Conservation (phyloP, 2,329 filamentous ascomycete species). For the Coccinonectria pachysandricola region DNA sequence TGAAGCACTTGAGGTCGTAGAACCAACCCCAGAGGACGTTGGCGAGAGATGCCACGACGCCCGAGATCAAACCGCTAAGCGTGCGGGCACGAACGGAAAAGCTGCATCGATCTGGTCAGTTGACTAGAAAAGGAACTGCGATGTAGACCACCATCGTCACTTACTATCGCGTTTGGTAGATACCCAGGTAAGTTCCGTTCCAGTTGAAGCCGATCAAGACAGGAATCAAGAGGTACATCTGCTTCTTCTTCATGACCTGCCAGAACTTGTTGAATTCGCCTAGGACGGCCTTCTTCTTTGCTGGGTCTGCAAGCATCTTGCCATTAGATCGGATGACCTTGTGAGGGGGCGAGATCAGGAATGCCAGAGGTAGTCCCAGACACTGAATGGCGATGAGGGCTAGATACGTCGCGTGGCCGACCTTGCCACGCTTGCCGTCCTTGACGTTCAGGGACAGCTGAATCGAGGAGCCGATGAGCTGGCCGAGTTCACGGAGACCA, state of each 20-base stretch:
- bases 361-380: conserved; percentile 13
- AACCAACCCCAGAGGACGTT: conserved; percentile 41
- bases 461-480: conserved; percentile 41
- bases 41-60: conserved; percentile 32
- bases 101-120: no score
- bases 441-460: conserved; percentile 38
- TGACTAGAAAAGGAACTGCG: no score
- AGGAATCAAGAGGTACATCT: conserved; percentile 38
- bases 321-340: conserved; percentile 16
- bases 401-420: conserved; percentile 15
- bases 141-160: no score
- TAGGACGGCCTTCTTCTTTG: conserved; percentile 8
- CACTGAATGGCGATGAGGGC: conserved; percentile 17
- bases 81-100: conserved; percentile 39
- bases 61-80: conserved; percentile 34
- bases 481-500: conserved; percentile 40
- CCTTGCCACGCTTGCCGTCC: conserved; percentile 22
- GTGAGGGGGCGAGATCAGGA: conserved; percentile 12
- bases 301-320: conserved; percentile 5
- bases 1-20: conserved; percentile 32
- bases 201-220: conserved; percentile 40
- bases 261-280: conserved; percentile 14
- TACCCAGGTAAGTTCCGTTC: conserved; percentile 40
- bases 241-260: conserved; percentile 29
- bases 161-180: conserved; percentile 38